phyloP scores from a whole-genome alignment of 208 protist species.

The Trypanosoma platydactyli region DNA sequence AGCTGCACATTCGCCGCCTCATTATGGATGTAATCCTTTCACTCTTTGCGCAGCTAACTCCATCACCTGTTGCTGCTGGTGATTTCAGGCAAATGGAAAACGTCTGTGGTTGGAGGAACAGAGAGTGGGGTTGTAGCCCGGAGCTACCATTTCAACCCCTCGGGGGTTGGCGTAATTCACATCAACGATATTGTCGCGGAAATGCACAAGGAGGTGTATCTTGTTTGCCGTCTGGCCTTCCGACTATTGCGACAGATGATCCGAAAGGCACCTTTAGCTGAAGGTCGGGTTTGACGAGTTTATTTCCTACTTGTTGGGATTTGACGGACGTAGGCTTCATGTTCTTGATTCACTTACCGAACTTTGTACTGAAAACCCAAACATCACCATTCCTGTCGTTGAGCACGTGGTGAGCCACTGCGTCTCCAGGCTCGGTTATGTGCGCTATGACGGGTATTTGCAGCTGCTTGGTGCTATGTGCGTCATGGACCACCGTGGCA shows the following conservation, averaged over 20 bases:
- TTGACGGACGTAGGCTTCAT: constrained; percentile 55
- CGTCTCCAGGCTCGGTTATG: constrained; percentile 28
- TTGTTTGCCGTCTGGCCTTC: constrained; percentile 55
- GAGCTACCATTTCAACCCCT: constrained; percentile 31
- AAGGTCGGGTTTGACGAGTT: constrained; percentile 46
- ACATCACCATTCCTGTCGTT: constrained; percentile 37
- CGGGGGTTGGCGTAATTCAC: constrained; percentile 33
- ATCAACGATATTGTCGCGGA: constrained; percentile 40
- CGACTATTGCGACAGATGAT: constrained; percentile 66
- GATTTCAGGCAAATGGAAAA: background rate
- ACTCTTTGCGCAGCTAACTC: constrained; percentile 42
- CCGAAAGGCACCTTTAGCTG: constrained; percentile 30
- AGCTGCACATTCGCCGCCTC: constrained; percentile 62
- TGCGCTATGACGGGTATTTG: constrained; percentile 48
- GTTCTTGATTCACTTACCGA: constrained; percentile 60
- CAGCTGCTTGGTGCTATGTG: constrained; percentile 57
- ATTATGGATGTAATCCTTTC: constrained; percentile 73
- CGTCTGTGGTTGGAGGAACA: background rate
- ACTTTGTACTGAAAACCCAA: constrained; percentile 65
- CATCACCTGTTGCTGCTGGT: background rate
- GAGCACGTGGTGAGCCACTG: constrained; percentile 47
- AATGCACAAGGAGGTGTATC: constrained; percentile 54
- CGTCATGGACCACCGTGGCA: constrained; percentile 47
- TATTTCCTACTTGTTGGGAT: constrained; percentile 49
- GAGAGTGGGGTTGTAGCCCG: constrained; percentile 14